phyloP scores from a whole-genome alignment of 169 alveolate genomes.

The Cryptosporidium ubiquitum region DNA sequence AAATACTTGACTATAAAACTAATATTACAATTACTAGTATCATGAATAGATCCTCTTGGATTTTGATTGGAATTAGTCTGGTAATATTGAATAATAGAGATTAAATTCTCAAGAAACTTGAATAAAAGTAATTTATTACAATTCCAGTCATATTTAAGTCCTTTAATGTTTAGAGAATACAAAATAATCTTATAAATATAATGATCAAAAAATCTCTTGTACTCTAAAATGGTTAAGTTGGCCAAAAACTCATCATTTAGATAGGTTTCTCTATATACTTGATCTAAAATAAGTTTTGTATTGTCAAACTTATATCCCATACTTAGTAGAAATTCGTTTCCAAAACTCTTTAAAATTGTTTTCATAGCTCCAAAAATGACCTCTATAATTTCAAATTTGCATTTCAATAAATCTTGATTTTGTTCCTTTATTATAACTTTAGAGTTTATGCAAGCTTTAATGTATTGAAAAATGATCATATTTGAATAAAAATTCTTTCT shows the following conservation, averaged over 20 bases:
- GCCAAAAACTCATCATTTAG: slow-evolving; percentile 10
- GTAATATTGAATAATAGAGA: neutral
- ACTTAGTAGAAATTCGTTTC: slow-evolving; percentile 53
- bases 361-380: neutral
- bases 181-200: slow-evolving; percentile 18
- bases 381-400: slow-evolving; percentile 20
- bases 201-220: slow-evolving; percentile 2
- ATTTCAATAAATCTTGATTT: neutral
- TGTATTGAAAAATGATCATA: neutral
- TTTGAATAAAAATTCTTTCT: neutral
- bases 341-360: slow-evolving; percentile 13
- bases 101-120: slow-evolving; percentile 22
- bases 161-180: slow-evolving; percentile 2
- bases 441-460: neutral
- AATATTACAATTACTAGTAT: neutral
- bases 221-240: neutral
- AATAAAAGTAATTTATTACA: slow-evolving; percentile 24
- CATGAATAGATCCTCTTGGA: no score
- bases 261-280: slow-evolving; percentile 13
- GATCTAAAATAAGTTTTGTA: slow-evolving; percentile 32
- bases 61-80: neutral
- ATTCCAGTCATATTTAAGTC: neutral
- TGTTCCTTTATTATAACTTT: neutral
- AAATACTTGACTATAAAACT: neutral
- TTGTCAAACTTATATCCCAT: slow-evolving; percentile 56